Base-by-base conservation (phyloP, 1,284 basidiomycete genomes). In the Cryptococcus sp. region DNA sequence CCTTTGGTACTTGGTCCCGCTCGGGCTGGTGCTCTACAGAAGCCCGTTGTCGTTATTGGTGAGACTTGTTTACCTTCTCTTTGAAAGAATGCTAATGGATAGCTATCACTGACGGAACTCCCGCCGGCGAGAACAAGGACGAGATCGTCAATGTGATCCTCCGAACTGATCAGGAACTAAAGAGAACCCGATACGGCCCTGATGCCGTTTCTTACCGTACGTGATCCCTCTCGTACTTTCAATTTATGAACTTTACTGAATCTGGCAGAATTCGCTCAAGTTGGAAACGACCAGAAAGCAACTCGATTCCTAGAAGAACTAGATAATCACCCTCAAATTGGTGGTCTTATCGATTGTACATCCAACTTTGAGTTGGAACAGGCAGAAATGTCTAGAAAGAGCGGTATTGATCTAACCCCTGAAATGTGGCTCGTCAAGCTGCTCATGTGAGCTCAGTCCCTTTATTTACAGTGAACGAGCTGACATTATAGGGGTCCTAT, bases 121-220 rank as follows among this genome's bases (percentile, higher is more conserved):
- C 73, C 25, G 74, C 74, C 37, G 76, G 76, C 44, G 76, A 77
- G 63, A 63, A 65, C 48, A 64, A 68, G 47, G 70, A 72, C 49
- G 66, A 73, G 39, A 56, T 75, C 48, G 64, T 66, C 53, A 72
- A 74, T 37, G 76, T 76, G 46, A 77, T 78, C 57, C 53, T 63
- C n/a, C 52, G 67, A 9, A 63, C 74, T 3, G 67, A 73, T 53
- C 52, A 63, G 34, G 67, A 74, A 56, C 66, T 78, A 18, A 54
- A 56, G 46, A 50, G 69, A 41, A 64, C 72, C 13, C 59, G 73
- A 21, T 78, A 77, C 61, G 77, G 77, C 2, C 54, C 73, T 7
- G 77, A 78, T 53, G 76, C 77, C 5, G 53, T 78, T n/a, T 74
- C 73, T 2, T 74, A 76, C 57, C 75, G 70, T 73, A 45, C 14